Conservation (phyloP, 176 grass and related monocot species). For the Lolium multiflorum region DNA sequence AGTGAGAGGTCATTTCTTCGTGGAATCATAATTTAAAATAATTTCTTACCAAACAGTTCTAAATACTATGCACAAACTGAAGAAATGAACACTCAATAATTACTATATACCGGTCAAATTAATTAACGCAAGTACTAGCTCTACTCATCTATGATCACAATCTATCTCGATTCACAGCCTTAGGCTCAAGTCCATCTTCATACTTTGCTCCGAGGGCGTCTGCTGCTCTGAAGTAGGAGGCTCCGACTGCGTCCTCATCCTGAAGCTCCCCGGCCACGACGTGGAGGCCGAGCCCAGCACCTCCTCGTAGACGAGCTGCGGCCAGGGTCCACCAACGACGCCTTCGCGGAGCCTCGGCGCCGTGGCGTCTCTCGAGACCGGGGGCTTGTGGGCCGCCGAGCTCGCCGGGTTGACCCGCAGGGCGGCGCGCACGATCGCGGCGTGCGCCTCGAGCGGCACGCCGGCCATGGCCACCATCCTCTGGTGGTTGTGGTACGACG, state of each 20-base stretch:
- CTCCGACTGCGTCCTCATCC: slow-evolving; percentile 54
- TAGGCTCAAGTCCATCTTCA: slow-evolving; percentile 80
- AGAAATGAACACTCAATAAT: slow-evolving; percentile 32
- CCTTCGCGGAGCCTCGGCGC: slow-evolving; percentile 57
- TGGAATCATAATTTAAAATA: too few relatives aligned
- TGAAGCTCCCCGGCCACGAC: slow-evolving; percentile 82
- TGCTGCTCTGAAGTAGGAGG: slow-evolving; percentile 42
- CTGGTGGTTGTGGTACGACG: slow-evolving; percentile 43
- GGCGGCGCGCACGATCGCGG: slow-evolving; percentile 50
- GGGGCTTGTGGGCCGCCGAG: slow-evolving; percentile 46
- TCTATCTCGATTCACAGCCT: slow-evolving; percentile 55
- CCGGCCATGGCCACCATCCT: slow-evolving; percentile 61
- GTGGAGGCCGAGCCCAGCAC: slow-evolving; percentile 33
- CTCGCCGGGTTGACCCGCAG: slow-evolving; percentile 53
- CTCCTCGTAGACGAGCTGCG: slow-evolving; percentile 59
- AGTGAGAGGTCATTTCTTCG: too few relatives aligned
- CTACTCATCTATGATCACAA: slow-evolving; percentile 23
- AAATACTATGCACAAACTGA: not conserved
- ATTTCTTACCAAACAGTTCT: too few relatives aligned
- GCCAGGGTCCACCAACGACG: slow-evolving; percentile 22
- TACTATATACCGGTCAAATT: slow-evolving; percentile 45
- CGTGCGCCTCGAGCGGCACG: slow-evolving; percentile 75
- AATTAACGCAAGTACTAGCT: slow-evolving; percentile 40
- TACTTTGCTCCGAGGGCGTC: slow-evolving; percentile 51
- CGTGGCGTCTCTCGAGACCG: slow-evolving; percentile 43